phyloP scores from a whole-genome alignment of 345 rosid genomes.

The Eucalyptus albens region DNA sequence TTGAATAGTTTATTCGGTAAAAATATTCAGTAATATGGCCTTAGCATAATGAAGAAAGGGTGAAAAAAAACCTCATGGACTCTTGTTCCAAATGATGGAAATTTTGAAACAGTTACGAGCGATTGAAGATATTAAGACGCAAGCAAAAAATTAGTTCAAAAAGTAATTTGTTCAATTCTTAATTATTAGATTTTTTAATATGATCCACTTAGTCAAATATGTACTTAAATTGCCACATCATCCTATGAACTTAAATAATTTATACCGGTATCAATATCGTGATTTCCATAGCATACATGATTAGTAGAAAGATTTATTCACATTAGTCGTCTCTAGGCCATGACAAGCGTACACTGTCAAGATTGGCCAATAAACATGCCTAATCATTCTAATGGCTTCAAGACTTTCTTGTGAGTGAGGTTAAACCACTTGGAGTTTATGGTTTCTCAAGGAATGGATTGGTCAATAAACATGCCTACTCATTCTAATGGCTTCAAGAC shows the following conservation, averaged over 20 bases:
- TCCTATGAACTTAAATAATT: background rate
- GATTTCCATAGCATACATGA: background rate
- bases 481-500: background rate
- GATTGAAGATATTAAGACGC: background rate
- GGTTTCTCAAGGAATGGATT: background rate
- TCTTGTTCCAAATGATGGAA: background rate
- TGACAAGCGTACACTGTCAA: background rate
- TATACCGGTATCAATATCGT: fast-evolving
- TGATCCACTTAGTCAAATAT: background rate
- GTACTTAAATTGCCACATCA: background rate
- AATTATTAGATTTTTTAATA: background rate
- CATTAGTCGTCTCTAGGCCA: background rate
- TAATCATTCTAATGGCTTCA: background rate
- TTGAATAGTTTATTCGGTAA: background rate
- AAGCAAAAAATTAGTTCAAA: background rate
- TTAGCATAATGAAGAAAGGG: background rate
- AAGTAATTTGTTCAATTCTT: background rate
- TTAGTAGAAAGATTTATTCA: background rate
- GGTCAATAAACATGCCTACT: background rate
- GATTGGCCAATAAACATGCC: background rate
- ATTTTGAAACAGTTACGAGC: background rate
- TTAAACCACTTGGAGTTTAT: background rate
- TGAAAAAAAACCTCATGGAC: background rate
- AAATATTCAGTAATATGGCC: background rate
- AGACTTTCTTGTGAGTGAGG: background rate